Evolutionary conservation across 805 yeast species (phyloP), one percentile per base, ranked within the genome.

Genomic region (Torulaspora microellipsoides): DNA sequence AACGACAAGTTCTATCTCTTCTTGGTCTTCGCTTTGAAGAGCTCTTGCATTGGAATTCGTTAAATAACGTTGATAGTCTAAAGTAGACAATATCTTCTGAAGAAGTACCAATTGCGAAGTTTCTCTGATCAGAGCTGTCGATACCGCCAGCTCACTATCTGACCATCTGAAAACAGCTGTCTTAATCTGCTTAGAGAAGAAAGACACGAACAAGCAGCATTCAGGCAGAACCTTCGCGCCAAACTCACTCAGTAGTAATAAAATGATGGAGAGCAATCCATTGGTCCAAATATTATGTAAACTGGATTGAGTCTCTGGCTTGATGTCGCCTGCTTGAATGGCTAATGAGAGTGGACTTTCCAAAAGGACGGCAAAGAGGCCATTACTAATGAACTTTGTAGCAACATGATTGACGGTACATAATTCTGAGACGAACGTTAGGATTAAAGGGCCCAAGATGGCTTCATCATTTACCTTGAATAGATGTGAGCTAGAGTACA

Each of bases 221-320:
- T 87, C 93, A 2, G 87, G 80, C 1, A 83, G 52, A 2, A 83
- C 69, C 34, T 77, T 71, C 1, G 73, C 73, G 0, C 91, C 91
- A 46, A 88, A 77, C 38, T 73, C 75, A 23, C 80, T 71, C 31
- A 87, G 58, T 12, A 86, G 63, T 1, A 77, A 68, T 38, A 86
- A 65, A 15, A 84, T 66, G 4, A 86, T 76, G 0, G 93, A 81
- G 27, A 90, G 68, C 13, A 90, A 65, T 1, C 96, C 95, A 55
- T 82, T 80, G n/a, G 80, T 75, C 97, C 97, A 90, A n/a, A 85
- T 68, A 40, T 76, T 73, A 60, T 89, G 91, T 46, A 85, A 64
- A 37, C 76, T 75, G 0, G 85, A 75, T 3, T 77, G 62, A 0
- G 65, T 56, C 31, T 70, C 71, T 2, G 85, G 74, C 11, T 71